phyloP scores from a whole-genome alignment of 2,329 filamentous ascomycete genomes.

The Aspergillus floridensis region DNA sequence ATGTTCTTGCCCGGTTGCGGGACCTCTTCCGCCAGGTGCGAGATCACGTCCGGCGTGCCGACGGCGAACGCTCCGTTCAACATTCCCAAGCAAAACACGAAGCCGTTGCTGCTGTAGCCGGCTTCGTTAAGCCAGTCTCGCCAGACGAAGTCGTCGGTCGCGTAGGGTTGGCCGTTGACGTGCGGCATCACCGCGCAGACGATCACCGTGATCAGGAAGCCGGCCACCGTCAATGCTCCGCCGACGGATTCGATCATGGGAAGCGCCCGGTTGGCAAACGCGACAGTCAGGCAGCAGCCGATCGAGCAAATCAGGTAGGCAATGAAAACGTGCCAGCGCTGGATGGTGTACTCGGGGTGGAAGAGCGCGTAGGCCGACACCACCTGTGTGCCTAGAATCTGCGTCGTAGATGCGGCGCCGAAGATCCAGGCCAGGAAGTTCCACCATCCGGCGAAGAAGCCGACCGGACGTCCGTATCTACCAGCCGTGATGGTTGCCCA shows the following conservation, averaged over 20 bases:
- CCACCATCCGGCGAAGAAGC: constrained; percentile 47
- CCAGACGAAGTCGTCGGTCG: constrained; percentile 55
- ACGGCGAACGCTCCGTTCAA: constrained; percentile 68
- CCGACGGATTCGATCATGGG: constrained; percentile 54
- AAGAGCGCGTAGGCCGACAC: constrained; percentile 61
- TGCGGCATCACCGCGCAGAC: constrained; percentile 55
- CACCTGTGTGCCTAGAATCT: constrained; percentile 59
- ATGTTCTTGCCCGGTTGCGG: constrained; percentile 39
- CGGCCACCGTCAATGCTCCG: constrained; percentile 55
- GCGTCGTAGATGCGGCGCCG: constrained; percentile 57
- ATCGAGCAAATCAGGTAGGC: constrained; percentile 56
- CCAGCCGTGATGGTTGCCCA: constrained; percentile 60
- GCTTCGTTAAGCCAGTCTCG: constrained; percentile 51
- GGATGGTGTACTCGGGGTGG: constrained; percentile 51
- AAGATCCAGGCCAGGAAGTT: constrained; percentile 57
- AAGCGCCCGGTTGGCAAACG: constrained; percentile 54
- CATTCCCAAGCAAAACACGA: constrained; percentile 66
- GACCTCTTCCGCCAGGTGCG: constrained; percentile 65
- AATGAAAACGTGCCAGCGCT: constrained; percentile 60
- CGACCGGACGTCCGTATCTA: constrained; percentile 51
- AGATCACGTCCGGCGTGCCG: constrained; percentile 63
- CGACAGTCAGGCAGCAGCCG: constrained; percentile 50
- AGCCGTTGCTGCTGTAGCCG: constrained; percentile 48
- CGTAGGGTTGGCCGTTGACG: constrained; percentile 42
- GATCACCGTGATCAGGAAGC: constrained; percentile 54